phyloP scores from a whole-genome alignment of 139 green algal genomes.

The Chlorella ohadii region DNA sequence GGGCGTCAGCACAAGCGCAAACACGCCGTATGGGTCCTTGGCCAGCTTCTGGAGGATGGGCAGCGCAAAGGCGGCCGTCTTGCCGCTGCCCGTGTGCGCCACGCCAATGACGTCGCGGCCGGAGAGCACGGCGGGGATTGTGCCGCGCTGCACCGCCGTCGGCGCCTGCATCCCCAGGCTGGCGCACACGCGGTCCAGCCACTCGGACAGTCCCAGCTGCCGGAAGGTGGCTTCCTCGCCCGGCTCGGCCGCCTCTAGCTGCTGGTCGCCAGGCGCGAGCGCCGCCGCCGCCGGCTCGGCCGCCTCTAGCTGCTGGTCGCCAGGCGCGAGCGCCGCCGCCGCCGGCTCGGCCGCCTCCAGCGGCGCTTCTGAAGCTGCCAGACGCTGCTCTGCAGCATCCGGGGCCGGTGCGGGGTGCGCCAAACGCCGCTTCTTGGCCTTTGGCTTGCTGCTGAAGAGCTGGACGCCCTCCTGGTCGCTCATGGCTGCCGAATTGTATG shows the following conservation, averaged over 20 bases:
- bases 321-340: not conserved
- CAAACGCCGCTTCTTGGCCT: too few species aligned
- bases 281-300: not conserved
- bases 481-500: too few species aligned
- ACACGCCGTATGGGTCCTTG: slow-evolving; percentile 93
- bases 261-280: not conserved
- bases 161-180: slow-evolving; percentile 67
- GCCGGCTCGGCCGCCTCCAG: not conserved
- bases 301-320: not conserved
- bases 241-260: not conserved
- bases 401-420: not conserved
- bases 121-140: slow-evolving; percentile 86
- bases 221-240: slow-evolving; percentile 55
- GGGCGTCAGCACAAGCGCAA: slow-evolving; percentile 90
- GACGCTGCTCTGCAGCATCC: not conserved
- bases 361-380: not conserved
- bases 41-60: slow-evolving; percentile 94
- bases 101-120: slow-evolving; percentile 91
- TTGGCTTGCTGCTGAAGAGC: too few species aligned
- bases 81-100: slow-evolving; percentile 95
- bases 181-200: slow-evolving; percentile 69
- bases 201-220: slow-evolving; percentile 81
- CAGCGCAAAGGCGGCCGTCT: slow-evolving; percentile 97
- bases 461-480: too few species aligned
- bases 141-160: slow-evolving; percentile 80